These are phyloP conservation scores for Ophiostoma piceae DNA, from an alignment of 2,329 filamentous ascomycete species.

Conservation along the genomic window DNA sequence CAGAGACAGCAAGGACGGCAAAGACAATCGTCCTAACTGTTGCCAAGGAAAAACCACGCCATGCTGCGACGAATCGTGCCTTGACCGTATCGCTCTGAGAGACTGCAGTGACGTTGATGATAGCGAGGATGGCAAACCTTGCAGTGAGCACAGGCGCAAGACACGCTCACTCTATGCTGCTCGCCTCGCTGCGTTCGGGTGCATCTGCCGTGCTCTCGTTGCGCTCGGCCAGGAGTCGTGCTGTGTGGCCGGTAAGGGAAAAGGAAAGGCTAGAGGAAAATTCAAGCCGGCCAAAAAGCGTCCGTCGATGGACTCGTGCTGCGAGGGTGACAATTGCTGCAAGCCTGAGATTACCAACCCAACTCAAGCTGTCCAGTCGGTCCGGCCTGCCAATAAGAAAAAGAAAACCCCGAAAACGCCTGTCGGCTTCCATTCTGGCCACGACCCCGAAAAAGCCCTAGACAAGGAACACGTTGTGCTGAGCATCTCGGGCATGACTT, in stretches of 20 bases:
- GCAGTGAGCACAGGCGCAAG: neutral
- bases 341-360: neutral
- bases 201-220: neutral
- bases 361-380: neutral
- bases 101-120: neutral
- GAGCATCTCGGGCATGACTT: constrained; percentile 9
- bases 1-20: neutral
- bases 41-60: neutral
- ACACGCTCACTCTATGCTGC: neutral
- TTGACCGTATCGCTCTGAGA: neutral
- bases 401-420: neutral
- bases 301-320: neutral
- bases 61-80: constrained; percentile 1
- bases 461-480: neutral
- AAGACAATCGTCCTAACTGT: neutral
- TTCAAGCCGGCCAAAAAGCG: neutral
- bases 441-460: neutral
- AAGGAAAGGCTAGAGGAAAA: neutral
- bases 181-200: neutral
- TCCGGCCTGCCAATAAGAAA: neutral
- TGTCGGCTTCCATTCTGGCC: neutral
- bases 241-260: neutral
- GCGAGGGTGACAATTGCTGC: neutral
- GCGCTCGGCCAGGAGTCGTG: neutral
- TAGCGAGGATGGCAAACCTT: neutral